phyloP scores from a whole-genome alignment of 352 stramenopile genomes.

The Phytophthora colocasiae region DNA sequence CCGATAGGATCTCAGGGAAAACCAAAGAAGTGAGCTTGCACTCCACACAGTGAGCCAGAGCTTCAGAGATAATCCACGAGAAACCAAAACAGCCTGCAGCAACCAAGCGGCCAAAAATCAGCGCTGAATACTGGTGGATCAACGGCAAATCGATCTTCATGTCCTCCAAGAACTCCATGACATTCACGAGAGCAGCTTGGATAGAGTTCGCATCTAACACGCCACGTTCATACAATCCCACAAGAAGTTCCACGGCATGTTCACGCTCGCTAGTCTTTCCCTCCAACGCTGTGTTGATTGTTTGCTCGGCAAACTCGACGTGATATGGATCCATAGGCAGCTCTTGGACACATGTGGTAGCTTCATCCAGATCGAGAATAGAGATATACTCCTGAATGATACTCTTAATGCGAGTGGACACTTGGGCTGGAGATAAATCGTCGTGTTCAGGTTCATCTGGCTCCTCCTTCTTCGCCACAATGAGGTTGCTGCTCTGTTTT shows the following conservation, averaged over 20 bases:
- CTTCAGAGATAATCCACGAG: conserved; percentile 79
- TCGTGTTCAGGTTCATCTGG: conserved; percentile 26
- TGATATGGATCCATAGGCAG: conserved; percentile 58
- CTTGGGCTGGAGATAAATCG: conserved; percentile 47
- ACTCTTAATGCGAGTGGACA: conserved; percentile 84
- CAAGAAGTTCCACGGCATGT: conserved; percentile 78
- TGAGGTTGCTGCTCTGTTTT: conserved; percentile 80
- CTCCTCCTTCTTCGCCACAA: conserved; percentile 65
- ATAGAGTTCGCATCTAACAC: conserved; percentile 77
- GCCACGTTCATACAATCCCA: conserved; percentile 74
- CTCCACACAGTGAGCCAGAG: conserved; percentile 60
- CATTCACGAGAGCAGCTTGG: conserved; percentile 68
- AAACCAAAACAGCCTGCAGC: conserved; percentile 82
- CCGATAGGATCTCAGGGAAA: conserved; percentile 75
- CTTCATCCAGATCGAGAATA: conserved; percentile 85
- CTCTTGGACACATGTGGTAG: conserved; percentile 72
- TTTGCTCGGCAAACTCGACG: conserved; percentile 74
- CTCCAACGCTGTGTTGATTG: conserved; percentile 76
- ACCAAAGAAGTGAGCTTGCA: conserved; percentile 70
- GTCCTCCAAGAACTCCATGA: conserved; percentile 87
- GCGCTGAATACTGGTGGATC: conserved; percentile 79
- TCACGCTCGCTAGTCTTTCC: conserved; percentile 76
- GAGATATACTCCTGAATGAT: conserved; percentile 88
- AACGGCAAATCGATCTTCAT: conserved; percentile 88
- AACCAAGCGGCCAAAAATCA: conserved; percentile 81